phyloP scores from a whole-genome alignment of 495 filamentous ascomycete species.

The Penicillium alfredii region DNA sequence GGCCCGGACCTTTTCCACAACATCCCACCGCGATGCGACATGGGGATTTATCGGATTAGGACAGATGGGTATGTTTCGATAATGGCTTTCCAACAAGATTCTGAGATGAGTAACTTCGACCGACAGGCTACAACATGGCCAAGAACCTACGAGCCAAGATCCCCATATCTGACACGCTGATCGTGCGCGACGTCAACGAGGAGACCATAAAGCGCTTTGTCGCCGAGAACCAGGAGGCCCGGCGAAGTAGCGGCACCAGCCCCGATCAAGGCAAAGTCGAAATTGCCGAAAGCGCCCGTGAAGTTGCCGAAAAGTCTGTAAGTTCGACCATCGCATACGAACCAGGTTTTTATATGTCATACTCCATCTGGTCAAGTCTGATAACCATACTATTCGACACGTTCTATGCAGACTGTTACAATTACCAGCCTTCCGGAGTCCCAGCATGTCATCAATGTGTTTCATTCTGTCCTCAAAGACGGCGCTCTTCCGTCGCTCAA shows the following conservation, averaged over 20 bases:
- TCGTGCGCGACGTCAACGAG: constrained; percentile 70
- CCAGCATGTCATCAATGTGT: constrained; percentile 70
- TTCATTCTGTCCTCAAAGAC: constrained; percentile 53
- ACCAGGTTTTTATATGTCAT: too few species aligned
- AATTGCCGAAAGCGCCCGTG: constrained; percentile 50
- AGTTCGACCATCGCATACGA: too few species aligned
- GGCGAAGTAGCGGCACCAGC: constrained; percentile 18
- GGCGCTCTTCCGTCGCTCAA: constrained; percentile 34
- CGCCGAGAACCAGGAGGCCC: constrained; percentile 48
- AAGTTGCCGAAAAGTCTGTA: constrained; percentile 70
- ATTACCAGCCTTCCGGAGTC: constrained; percentile 80
- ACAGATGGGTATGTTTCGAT: constrained; percentile 65
- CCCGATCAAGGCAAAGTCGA: constrained; percentile 45
- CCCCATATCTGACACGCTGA: constrained; percentile 58
- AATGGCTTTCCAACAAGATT: constrained; percentile 4
- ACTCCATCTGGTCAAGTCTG: constrained; percentile 1
- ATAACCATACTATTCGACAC: constrained; percentile 7
- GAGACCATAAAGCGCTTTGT: constrained; percentile 54
- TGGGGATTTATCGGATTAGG: constrained; percentile 85
- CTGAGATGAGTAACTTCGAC: constrained; percentile 9
- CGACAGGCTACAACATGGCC: constrained; percentile 76
- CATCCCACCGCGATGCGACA: constrained; percentile 49
- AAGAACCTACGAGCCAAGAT: constrained; percentile 76
- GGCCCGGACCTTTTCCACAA: constrained; percentile 50
- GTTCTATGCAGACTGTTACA: constrained; percentile 56